These are phyloP conservation scores for Globisporangium barbulae DNA, from an alignment of 352 stramenopile species.

Conservation along the genomic window DNA sequence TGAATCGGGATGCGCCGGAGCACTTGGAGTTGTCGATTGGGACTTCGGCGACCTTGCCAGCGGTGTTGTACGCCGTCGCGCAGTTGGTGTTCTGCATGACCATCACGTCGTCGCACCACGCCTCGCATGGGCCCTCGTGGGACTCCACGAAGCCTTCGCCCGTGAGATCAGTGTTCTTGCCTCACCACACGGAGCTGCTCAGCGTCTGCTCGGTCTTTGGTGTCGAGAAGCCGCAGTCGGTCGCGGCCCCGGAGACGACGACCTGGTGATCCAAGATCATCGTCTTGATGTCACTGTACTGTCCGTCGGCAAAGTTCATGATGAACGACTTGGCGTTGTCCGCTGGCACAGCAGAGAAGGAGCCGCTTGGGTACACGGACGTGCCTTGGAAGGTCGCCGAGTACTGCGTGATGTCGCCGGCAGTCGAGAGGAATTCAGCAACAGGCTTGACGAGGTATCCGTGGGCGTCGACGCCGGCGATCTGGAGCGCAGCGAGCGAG, in stretches of 20 bases:
- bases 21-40: conserved; percentile 26
- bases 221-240: conserved; percentile 25
- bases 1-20: conserved; percentile 23
- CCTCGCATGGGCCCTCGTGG: conserved; percentile 32
- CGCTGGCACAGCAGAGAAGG: conserved; percentile 19
- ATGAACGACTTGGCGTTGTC: conserved; percentile 32
- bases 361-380: conserved; percentile 23
- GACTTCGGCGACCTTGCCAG: conserved; percentile 17
- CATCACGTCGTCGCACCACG: conserved; percentile 29
- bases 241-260: conserved; percentile 18
- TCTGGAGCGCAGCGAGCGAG: not conserved
- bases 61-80: conserved; percentile 22
- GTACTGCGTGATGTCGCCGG: conserved; percentile 30
- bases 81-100: conserved; percentile 26
- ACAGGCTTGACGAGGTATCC: conserved; percentile 20
- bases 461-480: conserved; percentile 14
- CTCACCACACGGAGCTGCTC: conserved; percentile 25
- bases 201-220: conserved; percentile 20
- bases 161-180: conserved; percentile 24
- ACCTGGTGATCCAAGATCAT: conserved; percentile 25
- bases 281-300: conserved; percentile 24
- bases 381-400: conserved; percentile 27
- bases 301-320: conserved; percentile 20
- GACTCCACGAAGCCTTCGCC: conserved; percentile 29
- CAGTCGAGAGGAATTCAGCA: conserved; percentile 17